These are phyloP conservation scores for Sphaerulina musiva DNA, from an alignment of 2,329 filamentous ascomycete genomes.

Conservation along the genomic window DNA sequence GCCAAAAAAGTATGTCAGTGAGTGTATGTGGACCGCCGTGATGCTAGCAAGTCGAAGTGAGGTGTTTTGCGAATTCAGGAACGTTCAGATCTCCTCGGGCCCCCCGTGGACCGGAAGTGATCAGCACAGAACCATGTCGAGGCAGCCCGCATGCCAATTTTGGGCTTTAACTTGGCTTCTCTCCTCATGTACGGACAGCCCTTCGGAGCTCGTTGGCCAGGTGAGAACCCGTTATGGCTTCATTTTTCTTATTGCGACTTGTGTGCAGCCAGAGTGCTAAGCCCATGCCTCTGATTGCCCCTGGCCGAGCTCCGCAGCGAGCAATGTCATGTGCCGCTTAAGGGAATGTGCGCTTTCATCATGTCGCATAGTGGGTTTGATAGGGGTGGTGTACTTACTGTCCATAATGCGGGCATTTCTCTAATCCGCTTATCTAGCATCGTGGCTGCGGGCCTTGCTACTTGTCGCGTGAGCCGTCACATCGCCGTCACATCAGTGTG, in stretches of 20 bases:
- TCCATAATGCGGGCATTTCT: no score
- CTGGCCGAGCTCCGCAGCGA: background rate
- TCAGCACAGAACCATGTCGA: background rate
- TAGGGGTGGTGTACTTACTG: background rate
- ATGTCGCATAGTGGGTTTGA: background rate
- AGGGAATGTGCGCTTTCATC: background rate
- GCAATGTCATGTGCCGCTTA: background rate
- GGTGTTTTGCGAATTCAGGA: no score
- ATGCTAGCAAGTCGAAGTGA: no score
- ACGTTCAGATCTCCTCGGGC: background rate
- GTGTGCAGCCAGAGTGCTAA: no score
- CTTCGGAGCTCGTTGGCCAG: background rate
- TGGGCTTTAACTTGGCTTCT: background rate
- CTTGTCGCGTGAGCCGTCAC: no score
- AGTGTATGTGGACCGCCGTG: no score
- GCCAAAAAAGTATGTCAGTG: no score
- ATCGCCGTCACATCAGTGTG: no score
- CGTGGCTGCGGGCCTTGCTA: no score
- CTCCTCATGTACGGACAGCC: background rate
- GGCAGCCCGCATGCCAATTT: background rate
- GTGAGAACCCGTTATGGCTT: no score
- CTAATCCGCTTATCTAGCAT: no score
- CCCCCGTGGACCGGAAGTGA: background rate
- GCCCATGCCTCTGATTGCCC: background rate
- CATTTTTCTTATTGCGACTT: background rate